Conservation (phyloP, 805 yeast species). For the Starmerella davenportii region DNA sequence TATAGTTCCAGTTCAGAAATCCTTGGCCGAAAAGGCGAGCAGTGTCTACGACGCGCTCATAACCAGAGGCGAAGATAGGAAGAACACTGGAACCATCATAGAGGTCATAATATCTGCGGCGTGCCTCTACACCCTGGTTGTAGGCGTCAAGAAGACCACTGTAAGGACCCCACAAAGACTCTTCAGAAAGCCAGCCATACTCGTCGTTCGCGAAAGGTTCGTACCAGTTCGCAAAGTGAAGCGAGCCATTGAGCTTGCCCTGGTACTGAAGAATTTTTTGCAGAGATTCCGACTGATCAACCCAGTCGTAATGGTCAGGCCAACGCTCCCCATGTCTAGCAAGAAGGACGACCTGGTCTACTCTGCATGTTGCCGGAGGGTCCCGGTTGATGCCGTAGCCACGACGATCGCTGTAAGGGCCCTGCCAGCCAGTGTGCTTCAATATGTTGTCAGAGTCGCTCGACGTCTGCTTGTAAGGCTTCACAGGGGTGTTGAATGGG, state of each 20-base stretch:
- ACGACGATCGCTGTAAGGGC: slow-evolving; percentile 20
- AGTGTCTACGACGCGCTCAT: slow-evolving; percentile 28
- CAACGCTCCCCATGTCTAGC: slow-evolving; percentile 47
- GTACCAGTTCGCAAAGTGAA: no score
- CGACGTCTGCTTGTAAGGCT: no score
- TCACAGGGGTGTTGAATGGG: no score
- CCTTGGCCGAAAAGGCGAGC: slow-evolving; percentile 20
- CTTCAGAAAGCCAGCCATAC: no score
- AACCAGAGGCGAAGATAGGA: slow-evolving; percentile 38
- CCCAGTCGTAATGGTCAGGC: no score
- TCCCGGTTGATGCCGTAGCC: slow-evolving; percentile 38
- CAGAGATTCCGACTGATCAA: slow-evolving; percentile 21
- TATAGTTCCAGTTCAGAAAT: slow-evolving; percentile 17
- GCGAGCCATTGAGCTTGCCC: slow-evolving; percentile 21
- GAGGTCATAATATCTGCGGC: slow-evolving; percentile 33
- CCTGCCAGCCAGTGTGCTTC: no score
- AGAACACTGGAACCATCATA: slow-evolving; percentile 25
- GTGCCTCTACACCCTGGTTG: slow-evolving; percentile 40
- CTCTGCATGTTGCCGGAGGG: slow-evolving; percentile 32
- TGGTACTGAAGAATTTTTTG: slow-evolving; percentile 4
- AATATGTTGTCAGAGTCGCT: no score
- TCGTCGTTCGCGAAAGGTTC: no score
- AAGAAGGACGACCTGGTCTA: slow-evolving; percentile 37
- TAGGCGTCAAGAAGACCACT: slow-evolving; percentile 35
- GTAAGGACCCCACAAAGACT: no score